Evolutionary conservation across 2,329 filamentous ascomycete species (phyloP), one percentile per base, ranked within the genome.

Genomic region (Verticillium albo-atrum): DNA sequence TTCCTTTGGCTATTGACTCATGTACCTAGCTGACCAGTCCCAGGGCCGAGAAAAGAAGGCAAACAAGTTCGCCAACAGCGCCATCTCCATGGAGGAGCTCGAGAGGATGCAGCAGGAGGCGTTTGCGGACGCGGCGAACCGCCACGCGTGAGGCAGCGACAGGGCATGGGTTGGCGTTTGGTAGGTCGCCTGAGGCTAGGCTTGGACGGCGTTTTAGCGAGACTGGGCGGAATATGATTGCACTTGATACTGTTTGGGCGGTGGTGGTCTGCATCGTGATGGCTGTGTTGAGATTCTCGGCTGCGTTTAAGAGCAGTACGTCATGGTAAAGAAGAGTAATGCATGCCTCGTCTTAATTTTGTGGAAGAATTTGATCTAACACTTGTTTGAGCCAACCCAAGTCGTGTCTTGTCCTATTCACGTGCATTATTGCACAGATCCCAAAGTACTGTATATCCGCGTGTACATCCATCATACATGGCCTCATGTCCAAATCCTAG

Each of bases 41-140:
- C 70, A 97, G 92, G 91, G 90, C 30, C 90, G 94, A 54, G 95
- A 99, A 77, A 96, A 96, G 82, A 97, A 97, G 76, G 90, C 93
- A 65, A 96, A 93, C 75, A 98, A 98, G 78, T 92, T 98, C 70
- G 94, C 97, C 68, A 90, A 95, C 72, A 97, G 92, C 71, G 94
- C 94, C 58, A 83, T 98, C 78, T 90, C 90, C 0, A 88, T 96
- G 71, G 95, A 97, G 67, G 90, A 99, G 74, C 82, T 99, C 55
- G 86, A 95, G 60, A 84, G 89, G 55, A 86, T 97, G 69, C 95
- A 99, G 72, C 89, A 95, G 73, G 92, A 96, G 73, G 85, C 97
- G 66, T 98, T 99, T 75, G 88, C 90, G 51, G 62, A 64, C 26
- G 62, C 62, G 4, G 62, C 62, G 55, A 63, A 63, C 47, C 62